These are phyloP conservation scores for Nigrograna mackinnonii DNA, from an alignment of 2,329 filamentous ascomycete species.

Conservation along the genomic window DNA sequence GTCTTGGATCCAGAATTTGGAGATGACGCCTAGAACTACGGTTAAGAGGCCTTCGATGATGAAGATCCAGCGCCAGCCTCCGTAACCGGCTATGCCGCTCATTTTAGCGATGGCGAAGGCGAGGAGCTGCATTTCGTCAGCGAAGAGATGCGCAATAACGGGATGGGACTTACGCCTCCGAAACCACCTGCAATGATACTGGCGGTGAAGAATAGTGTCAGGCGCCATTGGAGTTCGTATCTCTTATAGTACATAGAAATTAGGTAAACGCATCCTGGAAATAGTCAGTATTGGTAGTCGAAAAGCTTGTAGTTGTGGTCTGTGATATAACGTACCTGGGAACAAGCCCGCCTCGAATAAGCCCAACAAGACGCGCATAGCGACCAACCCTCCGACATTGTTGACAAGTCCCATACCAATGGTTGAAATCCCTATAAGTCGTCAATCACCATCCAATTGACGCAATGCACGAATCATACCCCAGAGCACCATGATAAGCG, in stretches of 20 bases:
- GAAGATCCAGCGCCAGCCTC: slow-evolving; percentile 40
- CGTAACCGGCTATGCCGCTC: slow-evolving; percentile 54
- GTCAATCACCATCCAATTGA: slow-evolving; percentile 52
- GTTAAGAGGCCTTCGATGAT: slow-evolving; percentile 36
- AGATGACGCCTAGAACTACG: slow-evolving; percentile 41
- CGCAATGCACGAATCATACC: slow-evolving; percentile 34
- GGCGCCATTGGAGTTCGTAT: slow-evolving; percentile 46
- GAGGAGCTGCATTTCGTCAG: slow-evolving; percentile 39
- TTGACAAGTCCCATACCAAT: slow-evolving; percentile 52
- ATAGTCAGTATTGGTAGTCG: neutral
- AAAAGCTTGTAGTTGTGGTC: neutral
- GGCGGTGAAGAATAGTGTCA: slow-evolving; percentile 46
- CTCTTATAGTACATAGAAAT: slow-evolving; percentile 29
- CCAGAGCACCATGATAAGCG: slow-evolving; percentile 42
- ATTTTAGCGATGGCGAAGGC: slow-evolving; percentile 61
- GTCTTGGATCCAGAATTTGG: slow-evolving; percentile 58
- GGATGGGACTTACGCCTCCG: slow-evolving; percentile 33
- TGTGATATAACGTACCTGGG: slow-evolving; percentile 16
- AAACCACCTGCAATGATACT: slow-evolving; percentile 47
- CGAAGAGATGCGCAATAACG: too few species aligned
- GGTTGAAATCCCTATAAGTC: slow-evolving; percentile 38
- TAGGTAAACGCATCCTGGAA: slow-evolving; percentile 31
- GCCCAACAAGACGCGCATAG: slow-evolving; percentile 46
- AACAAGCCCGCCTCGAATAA: slow-evolving; percentile 43
- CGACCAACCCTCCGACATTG: slow-evolving; percentile 51